A percentile compares a stretch with the other conserved stretches of the same genome.
Conservation (phyloP, 225 moss, liverwort and hornwort species). For the Bryoerythrophyllum caledonicum region DNA sequence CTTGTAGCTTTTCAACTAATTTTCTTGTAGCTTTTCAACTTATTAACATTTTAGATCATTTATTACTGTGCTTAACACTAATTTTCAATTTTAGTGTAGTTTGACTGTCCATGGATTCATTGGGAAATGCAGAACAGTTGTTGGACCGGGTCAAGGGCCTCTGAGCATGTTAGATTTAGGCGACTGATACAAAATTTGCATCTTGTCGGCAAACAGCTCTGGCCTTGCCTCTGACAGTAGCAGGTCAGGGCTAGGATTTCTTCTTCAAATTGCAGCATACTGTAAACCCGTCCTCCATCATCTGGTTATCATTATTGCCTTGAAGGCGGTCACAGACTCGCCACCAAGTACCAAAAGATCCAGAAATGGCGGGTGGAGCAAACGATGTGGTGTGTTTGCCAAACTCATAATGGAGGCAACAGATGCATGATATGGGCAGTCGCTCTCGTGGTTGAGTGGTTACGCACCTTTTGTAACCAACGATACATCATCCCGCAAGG, state of each 20-base stretch:
- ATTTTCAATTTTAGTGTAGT: too few relatives aligned
- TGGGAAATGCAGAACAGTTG: neutral
- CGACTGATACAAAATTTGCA: constrained; percentile 23
- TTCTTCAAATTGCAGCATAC: neutral
- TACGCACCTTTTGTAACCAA: neutral
- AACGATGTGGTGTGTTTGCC: constrained; percentile 7
- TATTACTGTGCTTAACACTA: too few relatives aligned
- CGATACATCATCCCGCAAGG: neutral
- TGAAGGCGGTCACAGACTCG: neutral
- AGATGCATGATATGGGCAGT: constrained; percentile 9
- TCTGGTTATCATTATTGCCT: constrained; percentile 28
- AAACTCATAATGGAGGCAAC: constrained; percentile 27
- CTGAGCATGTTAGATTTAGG: constrained; percentile 21
- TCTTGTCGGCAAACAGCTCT: constrained; percentile 31
- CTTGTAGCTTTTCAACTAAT: too few relatives aligned
- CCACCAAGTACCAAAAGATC: neutral
- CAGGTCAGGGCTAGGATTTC: neutral
- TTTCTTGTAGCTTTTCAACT: too few relatives aligned
- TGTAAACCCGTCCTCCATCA: neutral
- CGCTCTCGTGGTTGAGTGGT: constrained; percentile 11
- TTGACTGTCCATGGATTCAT: neutral
- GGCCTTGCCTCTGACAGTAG: constrained; percentile 14
- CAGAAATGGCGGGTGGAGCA: neutral
- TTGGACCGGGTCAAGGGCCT: constrained; percentile 22
- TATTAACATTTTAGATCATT: too few relatives aligned